Conservation (phyloP, 2,329 filamentous ascomycete genomes). For the Cordyceps tenuipes region DNA sequence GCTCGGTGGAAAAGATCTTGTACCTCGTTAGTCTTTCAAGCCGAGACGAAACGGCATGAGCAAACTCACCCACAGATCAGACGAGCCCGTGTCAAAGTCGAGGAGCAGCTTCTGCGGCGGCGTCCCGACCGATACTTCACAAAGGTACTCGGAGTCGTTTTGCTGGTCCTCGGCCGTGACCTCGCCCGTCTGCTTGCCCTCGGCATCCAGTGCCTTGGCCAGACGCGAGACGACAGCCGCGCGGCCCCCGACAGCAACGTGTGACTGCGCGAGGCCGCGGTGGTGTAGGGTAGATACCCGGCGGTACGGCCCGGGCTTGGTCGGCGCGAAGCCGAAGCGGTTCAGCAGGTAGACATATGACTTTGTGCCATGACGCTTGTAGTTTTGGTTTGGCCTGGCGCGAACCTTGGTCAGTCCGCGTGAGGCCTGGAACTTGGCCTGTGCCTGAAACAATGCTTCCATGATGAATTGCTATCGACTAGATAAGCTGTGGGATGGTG, state of each 20-base stretch:
- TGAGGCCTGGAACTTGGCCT: slow-evolving; percentile 7
- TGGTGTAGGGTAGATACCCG: not conserved
- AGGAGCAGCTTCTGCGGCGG: slow-evolving; percentile 28
- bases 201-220: not conserved
- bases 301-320: slow-evolving; percentile 2
- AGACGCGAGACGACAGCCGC: not conserved
- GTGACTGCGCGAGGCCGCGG: slow-evolving; percentile 3
- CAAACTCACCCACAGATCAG: slow-evolving; percentile 28
- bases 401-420: slow-evolving; percentile 4
- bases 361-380: slow-evolving; percentile 8
- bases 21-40: not conserved
- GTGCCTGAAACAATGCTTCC: slow-evolving; percentile 1
- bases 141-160: slow-evolving; percentile 10
- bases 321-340: slow-evolving; percentile 6
- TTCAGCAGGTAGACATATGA: slow-evolving; percentile 9
- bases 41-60: not conserved
- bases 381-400: slow-evolving; percentile 6
- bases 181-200: slow-evolving; percentile 2
- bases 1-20: slow-evolving; percentile 22
- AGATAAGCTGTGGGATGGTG: not conserved
- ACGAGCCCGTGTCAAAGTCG: slow-evolving; percentile 35
- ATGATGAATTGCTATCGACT: not conserved
- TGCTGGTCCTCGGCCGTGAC: slow-evolving; percentile 9
- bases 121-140: slow-evolving; percentile 21
- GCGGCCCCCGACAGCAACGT: slow-evolving; percentile 3